Conservation (phyloP, 345 rosid genomes). For the Eucalyptus shirleyi region DNA sequence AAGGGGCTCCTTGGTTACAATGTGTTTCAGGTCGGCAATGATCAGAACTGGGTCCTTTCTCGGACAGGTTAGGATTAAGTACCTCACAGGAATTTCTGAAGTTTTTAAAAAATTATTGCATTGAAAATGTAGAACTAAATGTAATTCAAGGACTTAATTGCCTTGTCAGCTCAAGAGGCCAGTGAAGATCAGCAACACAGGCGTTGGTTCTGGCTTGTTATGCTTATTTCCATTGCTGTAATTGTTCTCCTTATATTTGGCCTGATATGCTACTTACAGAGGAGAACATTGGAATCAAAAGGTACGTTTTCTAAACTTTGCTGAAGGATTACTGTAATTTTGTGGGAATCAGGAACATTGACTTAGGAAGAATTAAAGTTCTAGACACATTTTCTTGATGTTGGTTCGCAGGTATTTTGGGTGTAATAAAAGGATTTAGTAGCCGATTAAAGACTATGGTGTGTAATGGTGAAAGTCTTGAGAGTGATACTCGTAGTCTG, state of each 20-base stretch:
- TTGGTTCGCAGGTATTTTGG: neutral
- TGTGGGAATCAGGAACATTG: neutral
- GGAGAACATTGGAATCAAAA: neutral
- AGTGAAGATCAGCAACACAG: neutral
- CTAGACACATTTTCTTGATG: neutral
- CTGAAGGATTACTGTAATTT: neutral
- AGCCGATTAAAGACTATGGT: neutral
- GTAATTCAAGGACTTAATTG: neutral
- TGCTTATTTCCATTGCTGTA: slow-evolving; percentile 2
- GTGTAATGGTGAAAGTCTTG: neutral
- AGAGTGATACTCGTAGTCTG: neutral
- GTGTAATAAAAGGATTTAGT: neutral
- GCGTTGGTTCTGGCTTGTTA: neutral
- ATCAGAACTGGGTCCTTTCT: slow-evolving; percentile 32
- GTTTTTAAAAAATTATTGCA: neutral
- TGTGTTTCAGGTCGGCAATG: slow-evolving; percentile 12
- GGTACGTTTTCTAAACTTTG: neutral
- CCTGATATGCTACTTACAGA: neutral
- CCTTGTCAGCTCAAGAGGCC: slow-evolving; percentile 10
- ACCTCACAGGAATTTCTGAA: neutral
- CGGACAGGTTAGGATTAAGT: slow-evolving; percentile 1
- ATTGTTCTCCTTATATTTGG: neutral
- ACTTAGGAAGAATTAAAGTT: neutral
- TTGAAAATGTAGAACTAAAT: neutral
- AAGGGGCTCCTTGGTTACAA: slow-evolving; percentile 22